Conservation (phyloP, 805 yeast species). For the Candida germanica region DNA sequence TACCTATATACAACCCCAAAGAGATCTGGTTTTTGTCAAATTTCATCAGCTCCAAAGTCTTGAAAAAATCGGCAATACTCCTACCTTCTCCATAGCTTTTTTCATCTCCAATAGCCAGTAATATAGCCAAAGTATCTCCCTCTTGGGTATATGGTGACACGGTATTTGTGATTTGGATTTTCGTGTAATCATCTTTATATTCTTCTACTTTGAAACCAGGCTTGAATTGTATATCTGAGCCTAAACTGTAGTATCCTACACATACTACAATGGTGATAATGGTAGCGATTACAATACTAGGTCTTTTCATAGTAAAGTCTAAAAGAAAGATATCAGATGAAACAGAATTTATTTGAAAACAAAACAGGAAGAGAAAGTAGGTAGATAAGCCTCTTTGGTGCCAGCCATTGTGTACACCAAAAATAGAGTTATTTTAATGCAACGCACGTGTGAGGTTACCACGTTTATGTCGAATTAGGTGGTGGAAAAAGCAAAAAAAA, state of each 20-base stretch:
- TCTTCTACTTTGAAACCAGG: neutral
- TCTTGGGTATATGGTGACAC: constrained; percentile 5
- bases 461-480: no score
- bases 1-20: constrained; percentile 30
- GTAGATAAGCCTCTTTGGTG: no score
- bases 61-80: constrained; percentile 29
- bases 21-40: constrained; percentile 12
- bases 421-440: no score
- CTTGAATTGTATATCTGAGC: neutral
- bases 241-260: neutral
- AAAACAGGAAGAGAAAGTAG: no score
- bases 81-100: constrained; percentile 36
- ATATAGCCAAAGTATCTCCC: constrained; percentile 15
- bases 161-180: constrained; percentile 8
- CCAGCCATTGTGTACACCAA: no score
- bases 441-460: no score
- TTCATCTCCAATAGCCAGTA: constrained; percentile 25
- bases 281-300: neutral
- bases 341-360: no score
- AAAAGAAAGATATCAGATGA: no score
- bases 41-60: constrained; percentile 23
- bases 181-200: constrained; percentile 4
- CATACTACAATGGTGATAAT: neutral
- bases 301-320: neutral
- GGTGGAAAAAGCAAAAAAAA: no score